These are phyloP conservation scores for Coriolopsis trogii DNA, from an alignment of 1,284 basidiomycete genomes.

Conservation along the genomic window DNA sequence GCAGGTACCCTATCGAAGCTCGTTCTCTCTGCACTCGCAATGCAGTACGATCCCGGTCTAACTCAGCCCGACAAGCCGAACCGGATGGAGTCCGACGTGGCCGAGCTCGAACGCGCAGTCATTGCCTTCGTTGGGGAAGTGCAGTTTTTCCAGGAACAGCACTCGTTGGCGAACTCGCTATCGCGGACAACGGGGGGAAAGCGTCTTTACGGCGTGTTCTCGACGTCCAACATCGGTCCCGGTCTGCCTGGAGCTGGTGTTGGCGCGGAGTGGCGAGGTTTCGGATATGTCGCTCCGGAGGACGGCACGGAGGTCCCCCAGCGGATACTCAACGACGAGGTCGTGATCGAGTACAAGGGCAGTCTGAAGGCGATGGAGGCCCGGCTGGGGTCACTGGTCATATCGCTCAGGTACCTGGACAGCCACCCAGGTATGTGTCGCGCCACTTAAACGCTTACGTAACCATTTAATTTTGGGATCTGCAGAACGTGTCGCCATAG, in stretches of 20 bases:
- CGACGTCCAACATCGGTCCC: slow-evolving; percentile 64
- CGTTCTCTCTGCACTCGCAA: slow-evolving; percentile 75
- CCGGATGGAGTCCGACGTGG: slow-evolving; percentile 76
- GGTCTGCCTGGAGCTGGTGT: slow-evolving; percentile 75
- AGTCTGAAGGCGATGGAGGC: slow-evolving; percentile 51
- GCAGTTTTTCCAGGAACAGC: slow-evolving; percentile 54
- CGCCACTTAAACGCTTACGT: neutral
- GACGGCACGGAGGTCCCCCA: slow-evolving; percentile 52
- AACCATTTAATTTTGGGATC: slow-evolving; percentile 8
- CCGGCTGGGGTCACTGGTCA: slow-evolving; percentile 20
- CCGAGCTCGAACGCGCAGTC: slow-evolving; percentile 77
- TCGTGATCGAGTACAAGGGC: slow-evolving; percentile 54
- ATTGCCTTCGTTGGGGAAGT: slow-evolving; percentile 74
- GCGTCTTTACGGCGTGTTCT: slow-evolving; percentile 65
- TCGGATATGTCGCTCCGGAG: slow-evolving; percentile 67
- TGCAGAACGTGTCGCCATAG: slow-evolving; percentile 29
- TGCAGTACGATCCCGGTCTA: slow-evolving; percentile 73
- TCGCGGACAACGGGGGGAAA: slow-evolving; percentile 41
- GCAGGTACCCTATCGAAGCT: slow-evolving; percentile 78
- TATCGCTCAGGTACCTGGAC: slow-evolving; percentile 21
- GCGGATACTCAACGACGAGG: slow-evolving; percentile 51
- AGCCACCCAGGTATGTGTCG: slow-evolving; percentile 24
- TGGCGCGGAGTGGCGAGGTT: slow-evolving; percentile 76
- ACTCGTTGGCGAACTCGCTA: slow-evolving; percentile 34
- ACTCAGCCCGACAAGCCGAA: slow-evolving; percentile 64